Evolutionary conservation across 2,329 filamentous ascomycete genomes (phyloP).

Genomic region (Aureobasidium sp.): DNA sequence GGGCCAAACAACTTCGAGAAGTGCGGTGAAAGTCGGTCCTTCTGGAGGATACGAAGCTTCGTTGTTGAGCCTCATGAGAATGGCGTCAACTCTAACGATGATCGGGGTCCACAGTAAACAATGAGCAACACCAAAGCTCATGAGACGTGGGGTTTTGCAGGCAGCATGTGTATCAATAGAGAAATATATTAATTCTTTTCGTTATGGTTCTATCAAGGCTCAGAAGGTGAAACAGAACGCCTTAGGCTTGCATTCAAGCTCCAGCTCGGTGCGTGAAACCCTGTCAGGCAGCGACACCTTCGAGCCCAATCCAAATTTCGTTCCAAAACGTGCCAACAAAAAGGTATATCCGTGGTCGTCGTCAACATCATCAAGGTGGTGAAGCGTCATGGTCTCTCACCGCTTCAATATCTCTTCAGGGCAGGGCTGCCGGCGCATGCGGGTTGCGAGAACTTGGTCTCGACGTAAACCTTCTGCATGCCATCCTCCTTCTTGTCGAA

Average conservation of each 20-base stretch:
- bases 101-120: not conserved
- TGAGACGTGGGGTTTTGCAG: no score
- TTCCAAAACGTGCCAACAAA: constrained; percentile 11
- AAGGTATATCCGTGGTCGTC: constrained; percentile 11
- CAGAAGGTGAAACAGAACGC: not conserved
- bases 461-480: constrained; percentile 74
- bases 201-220: not conserved
- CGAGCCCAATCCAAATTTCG: constrained; percentile 10
- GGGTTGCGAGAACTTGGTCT: constrained; percentile 52
- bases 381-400: not conserved
- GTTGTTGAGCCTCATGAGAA: not conserved
- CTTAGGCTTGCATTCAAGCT: not conserved
- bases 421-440: constrained; percentile 44
- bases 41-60: not conserved
- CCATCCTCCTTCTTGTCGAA: constrained; percentile 65
- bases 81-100: not conserved
- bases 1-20: not conserved
- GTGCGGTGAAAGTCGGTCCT: constrained; percentile 12
- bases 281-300: constrained; percentile 5
- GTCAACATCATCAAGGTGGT: constrained; percentile 12
- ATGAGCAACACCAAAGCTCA: not conserved
- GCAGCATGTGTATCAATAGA: not conserved
- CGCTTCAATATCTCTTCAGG: constrained; percentile 38
- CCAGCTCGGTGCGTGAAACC: not conserved
- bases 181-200: not conserved